Percentiles rank a stretch among this genome's conserved stretches.
These are phyloP conservation scores for Colletotrichum horii DNA, from an alignment of 2,329 filamentous ascomycete genomes.

Conservation along the genomic window DNA sequence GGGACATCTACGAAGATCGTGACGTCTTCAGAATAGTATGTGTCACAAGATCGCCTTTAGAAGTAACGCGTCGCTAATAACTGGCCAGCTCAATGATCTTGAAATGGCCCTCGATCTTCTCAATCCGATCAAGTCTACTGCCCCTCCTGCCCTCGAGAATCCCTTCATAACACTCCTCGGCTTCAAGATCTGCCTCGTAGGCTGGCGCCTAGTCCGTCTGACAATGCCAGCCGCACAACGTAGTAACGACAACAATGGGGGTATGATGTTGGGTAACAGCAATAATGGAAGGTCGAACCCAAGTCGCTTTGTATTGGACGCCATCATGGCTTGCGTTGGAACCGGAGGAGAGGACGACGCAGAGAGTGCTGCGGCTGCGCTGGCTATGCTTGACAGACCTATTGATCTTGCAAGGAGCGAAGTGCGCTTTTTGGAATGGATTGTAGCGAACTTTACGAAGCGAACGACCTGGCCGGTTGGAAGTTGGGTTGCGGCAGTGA, in stretches of 20 bases:
- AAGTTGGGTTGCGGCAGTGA: background rate
- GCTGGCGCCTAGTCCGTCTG: conserved; percentile 7
- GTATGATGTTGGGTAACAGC: background rate
- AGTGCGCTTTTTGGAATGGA: conserved; percentile 3
- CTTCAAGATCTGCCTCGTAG: conserved; percentile 7
- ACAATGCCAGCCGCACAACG: background rate
- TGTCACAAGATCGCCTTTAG: no score
- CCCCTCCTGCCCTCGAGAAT: background rate
- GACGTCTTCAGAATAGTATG: conserved; percentile 1
- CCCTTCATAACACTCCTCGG: conserved; percentile 4
- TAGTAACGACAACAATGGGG: background rate
- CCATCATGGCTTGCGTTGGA: conserved; percentile 7
- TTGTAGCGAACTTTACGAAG: conserved; percentile 2
- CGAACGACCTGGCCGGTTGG: conserved; percentile 5
- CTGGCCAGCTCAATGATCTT: background rate
- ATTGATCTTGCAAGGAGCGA: background rate
- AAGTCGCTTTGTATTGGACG: conserved; percentile 3
- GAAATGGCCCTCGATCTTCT: conserved; percentile 2
- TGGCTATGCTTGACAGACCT: background rate
- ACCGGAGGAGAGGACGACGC: background rate
- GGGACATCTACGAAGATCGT: conserved; percentile 1
- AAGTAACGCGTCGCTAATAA: no score
- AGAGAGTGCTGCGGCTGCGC: background rate
- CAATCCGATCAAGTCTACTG: background rate
- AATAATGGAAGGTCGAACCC: background rate